These are phyloP conservation scores for Zygosaccharomyces pseudobailii DNA, from an alignment of 1,139 yeast species.

Conservation along the genomic window DNA sequence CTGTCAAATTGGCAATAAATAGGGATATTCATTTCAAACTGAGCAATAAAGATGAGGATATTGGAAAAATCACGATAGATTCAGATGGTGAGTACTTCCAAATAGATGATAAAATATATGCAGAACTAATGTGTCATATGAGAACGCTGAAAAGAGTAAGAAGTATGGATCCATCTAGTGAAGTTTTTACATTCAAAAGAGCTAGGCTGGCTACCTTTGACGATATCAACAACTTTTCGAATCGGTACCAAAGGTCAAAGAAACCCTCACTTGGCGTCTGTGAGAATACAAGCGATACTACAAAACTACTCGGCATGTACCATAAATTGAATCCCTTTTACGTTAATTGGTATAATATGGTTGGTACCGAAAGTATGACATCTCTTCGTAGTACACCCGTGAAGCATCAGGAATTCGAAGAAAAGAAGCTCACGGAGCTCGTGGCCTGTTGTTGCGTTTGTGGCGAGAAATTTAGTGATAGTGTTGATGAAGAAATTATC, in stretches of 20 bases:
- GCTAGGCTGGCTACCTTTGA: not conserved
- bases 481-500: constrained; percentile 34
- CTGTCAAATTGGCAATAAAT: not conserved
- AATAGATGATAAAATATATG: constrained; percentile 9
- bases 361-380: not conserved
- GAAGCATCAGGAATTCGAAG: not conserved
- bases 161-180: not conserved
- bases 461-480: constrained; percentile 41
- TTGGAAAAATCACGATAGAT: constrained; percentile 14
- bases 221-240: too few species aligned
- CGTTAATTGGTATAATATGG: not conserved
- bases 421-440: not conserved
- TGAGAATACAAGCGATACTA: not conserved
- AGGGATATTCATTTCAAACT: constrained; percentile 7
- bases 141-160: not conserved
- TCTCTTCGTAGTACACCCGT: not conserved
- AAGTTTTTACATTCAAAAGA: not conserved
- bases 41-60: not conserved
- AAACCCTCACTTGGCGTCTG: not conserved
- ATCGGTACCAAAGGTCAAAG: too few species aligned
- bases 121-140: not conserved
- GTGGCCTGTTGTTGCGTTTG: constrained; percentile 54
- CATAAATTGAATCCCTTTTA: not conserved
- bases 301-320: not conserved
- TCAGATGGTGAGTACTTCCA: constrained; percentile 12